phyloP scores from a whole-genome alignment of 2,329 filamentous ascomycete species.

The Apiospora marii region DNA sequence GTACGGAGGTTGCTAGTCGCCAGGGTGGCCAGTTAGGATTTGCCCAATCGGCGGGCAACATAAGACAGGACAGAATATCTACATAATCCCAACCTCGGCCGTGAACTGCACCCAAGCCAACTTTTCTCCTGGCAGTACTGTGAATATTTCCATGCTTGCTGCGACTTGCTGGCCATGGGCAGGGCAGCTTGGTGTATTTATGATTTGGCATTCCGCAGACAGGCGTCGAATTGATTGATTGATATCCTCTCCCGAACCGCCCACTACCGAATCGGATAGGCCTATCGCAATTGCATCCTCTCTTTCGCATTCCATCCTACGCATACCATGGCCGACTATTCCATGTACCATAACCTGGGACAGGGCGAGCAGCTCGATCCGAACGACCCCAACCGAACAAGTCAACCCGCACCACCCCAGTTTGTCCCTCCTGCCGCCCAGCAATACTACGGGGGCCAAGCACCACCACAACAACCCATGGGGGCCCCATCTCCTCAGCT shows the following conservation, averaged over 20 bases:
- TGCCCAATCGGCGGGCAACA: conserved; percentile 5
- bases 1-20: conserved; percentile 8
- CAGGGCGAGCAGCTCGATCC: conserved; percentile 63
- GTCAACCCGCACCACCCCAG: conserved; percentile 60
- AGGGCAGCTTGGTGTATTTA: conserved; percentile 20
- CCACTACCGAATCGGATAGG: conserved; percentile 2
- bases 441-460: conserved; percentile 57
- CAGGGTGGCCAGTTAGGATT: conserved; percentile 18
- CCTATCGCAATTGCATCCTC: conserved; percentile 9
- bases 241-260: conserved; percentile 13
- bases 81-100: neutral
- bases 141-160: conserved; percentile 18
- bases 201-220: conserved; percentile 15
- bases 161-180: conserved; percentile 22
- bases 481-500: conserved; percentile 44
- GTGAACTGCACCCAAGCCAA: neutral
- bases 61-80: conserved; percentile 2
- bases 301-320: conserved; percentile 10
- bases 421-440: conserved; percentile 64
- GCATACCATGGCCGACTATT: conserved; percentile 60
- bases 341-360: conserved; percentile 63
- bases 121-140: neutral
- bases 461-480: conserved; percentile 51
- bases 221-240: conserved; percentile 18
- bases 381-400: conserved; percentile 59